Percentiles rank a stretch among this genome's conserved stretches.
phyloP scores from a whole-genome alignment of 1,284 basidiomycete species.

The Ceratobasidium sp. region DNA sequence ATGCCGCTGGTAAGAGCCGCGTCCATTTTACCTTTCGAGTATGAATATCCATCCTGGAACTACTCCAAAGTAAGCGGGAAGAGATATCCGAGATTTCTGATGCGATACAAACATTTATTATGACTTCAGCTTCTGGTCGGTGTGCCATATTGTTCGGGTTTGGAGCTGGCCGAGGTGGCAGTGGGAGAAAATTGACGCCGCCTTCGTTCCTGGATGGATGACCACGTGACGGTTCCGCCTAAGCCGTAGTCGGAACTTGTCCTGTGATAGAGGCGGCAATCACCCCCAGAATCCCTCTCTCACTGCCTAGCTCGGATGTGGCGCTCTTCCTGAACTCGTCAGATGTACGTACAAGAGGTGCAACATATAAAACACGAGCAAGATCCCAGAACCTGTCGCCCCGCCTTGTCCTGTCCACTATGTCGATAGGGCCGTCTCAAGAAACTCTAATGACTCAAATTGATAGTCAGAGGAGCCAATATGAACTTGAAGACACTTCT shows the following conservation, averaged over 20 bases:
- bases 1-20: constrained; percentile 39
- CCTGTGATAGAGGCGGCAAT: neutral
- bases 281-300: neutral
- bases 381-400: constrained; percentile 3
- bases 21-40: constrained; percentile 40
- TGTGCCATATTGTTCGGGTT: constrained; percentile 20
- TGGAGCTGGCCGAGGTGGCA: neutral
- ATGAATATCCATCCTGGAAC: constrained; percentile 41
- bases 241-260: neutral
- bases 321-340: neutral
- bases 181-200: neutral
- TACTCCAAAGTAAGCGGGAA: constrained; percentile 2
- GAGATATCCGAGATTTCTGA: no score
- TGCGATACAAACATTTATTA: constrained; percentile 16
- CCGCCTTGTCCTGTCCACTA: neutral
- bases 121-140: constrained; percentile 36
- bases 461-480: constrained; percentile 30
- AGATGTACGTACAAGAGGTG: constrained; percentile 33
- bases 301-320: constrained; percentile 4
- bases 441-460: constrained; percentile 34
- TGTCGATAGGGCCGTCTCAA: constrained; percentile 18
- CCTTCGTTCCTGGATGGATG: neutral
- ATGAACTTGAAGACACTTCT: constrained; percentile 31
- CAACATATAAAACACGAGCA: constrained; percentile 14
- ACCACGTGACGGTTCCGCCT: neutral